Evolutionary conservation across 2,329 filamentous ascomycete species (phyloP).

Genomic region (Penicillium sp.): DNA sequence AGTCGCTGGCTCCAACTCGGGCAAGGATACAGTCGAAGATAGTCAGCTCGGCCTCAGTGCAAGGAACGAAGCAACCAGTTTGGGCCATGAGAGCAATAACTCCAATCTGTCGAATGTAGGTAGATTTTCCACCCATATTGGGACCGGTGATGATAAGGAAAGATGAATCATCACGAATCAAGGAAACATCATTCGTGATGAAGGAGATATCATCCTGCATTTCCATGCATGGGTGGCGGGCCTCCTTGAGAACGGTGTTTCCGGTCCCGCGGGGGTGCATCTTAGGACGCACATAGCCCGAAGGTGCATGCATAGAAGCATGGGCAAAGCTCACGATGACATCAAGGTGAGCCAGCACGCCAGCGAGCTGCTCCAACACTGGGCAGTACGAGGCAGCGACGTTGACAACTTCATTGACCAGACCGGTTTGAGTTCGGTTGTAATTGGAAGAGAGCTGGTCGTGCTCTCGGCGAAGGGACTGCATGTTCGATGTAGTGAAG

Average conservation of each 20-base stretch:
- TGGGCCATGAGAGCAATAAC: conserved; percentile 98
- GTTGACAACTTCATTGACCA: conserved; percentile 88
- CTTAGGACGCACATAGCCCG: conserved; percentile 84
- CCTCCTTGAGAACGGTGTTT: conserved; percentile 86
- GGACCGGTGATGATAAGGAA: conserved; percentile 97
- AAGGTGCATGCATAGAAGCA: conserved; percentile 88
- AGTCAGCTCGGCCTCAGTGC: conserved; percentile 83
- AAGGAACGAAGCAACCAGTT: conserved; percentile 94
- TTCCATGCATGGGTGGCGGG: conserved; percentile 95
- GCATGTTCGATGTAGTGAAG: conserved; percentile 85
- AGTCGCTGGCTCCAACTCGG: conserved; percentile 92
- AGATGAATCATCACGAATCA: conserved; percentile 75
- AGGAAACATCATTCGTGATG: conserved; percentile 93
- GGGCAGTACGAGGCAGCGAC: conserved; percentile 95
- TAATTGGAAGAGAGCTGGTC: conserved; percentile 94
- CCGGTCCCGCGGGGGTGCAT: conserved; percentile 88
- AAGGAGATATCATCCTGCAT: conserved; percentile 98
- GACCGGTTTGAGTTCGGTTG: conserved; percentile 86
- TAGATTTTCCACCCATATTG: conserved; percentile 99
- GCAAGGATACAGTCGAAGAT: conserved; percentile 98
- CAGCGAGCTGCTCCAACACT: conserved; percentile 84
- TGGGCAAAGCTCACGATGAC: conserved; percentile 95
- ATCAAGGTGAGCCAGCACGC: conserved; percentile 87
- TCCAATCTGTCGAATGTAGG: conserved; percentile 95
- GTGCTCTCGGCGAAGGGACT: conserved; percentile 81